A percentile compares a stretch with the other conserved stretches of the same genome.
Conservation (phyloP, 75 land plant genomes). For the Gnetum montanum region DNA sequence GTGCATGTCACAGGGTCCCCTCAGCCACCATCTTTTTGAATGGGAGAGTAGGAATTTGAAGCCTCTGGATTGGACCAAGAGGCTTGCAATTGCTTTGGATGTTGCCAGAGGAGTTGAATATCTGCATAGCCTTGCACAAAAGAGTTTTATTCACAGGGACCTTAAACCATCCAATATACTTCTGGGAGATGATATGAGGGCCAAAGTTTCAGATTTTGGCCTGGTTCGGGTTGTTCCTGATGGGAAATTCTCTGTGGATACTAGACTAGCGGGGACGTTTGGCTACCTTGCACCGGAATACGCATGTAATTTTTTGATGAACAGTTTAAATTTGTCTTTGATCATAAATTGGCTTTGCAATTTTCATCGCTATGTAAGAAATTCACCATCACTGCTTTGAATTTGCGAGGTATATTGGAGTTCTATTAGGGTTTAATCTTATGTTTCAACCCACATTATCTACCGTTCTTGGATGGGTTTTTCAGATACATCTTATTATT, state of each 20-base stretch:
- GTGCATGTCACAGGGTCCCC: slow-evolving; percentile 70
- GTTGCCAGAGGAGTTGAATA: slow-evolving; percentile 75
- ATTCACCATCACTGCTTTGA: no score
- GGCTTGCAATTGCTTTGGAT: slow-evolving; percentile 59
- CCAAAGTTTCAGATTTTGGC: slow-evolving; percentile 80
- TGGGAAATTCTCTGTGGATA: slow-evolving; percentile 52
- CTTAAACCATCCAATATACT: slow-evolving; percentile 77
- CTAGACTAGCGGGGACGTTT: slow-evolving; percentile 77
- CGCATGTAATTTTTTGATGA: no score
- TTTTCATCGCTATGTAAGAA: no score
- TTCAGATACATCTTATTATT: no score
- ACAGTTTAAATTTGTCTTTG: no score
- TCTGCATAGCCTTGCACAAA: slow-evolving; percentile 64
- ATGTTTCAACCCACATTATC: no score
- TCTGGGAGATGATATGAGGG: slow-evolving; percentile 71
- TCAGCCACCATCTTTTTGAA: slow-evolving; percentile 52
- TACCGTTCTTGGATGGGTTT: no score
- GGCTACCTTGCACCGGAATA: slow-evolving; percentile 82
- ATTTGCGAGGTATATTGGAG: no score
- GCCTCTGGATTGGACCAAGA: slow-evolving; percentile 51
- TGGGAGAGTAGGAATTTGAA: slow-evolving; percentile 30
- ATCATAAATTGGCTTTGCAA: no score
- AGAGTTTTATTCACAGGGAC: slow-evolving; percentile 78
- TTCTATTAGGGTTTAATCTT: no score
- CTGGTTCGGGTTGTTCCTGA: slow-evolving; percentile 77